A percentile compares a stretch with the other conserved stretches of the same genome.
These are phyloP conservation scores for Acanthamoeba rhysodes DNA, from an alignment of 208 protist species.

Conservation along the genomic window DNA sequence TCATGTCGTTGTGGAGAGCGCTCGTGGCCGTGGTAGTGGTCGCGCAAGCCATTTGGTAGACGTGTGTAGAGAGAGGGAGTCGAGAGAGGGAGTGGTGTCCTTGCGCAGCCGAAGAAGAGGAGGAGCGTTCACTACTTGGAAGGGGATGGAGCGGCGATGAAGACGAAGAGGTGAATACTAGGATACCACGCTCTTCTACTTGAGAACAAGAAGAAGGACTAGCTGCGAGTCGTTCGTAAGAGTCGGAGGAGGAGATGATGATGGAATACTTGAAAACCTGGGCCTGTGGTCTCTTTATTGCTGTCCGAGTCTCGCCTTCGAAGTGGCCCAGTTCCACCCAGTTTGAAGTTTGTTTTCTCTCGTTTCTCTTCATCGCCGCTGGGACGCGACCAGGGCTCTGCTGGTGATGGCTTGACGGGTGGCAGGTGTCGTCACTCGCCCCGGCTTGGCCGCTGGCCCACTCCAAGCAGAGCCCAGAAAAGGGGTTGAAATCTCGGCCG, in stretches of 20 bases:
- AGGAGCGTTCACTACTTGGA: background rate
- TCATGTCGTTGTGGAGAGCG: slow-evolving; percentile 4
- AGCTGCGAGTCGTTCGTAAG: background rate
- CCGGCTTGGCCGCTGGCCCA: background rate
- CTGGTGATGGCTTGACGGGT: too few species aligned
- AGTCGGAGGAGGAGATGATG: background rate
- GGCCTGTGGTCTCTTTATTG: background rate
- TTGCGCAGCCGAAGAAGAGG: background rate
- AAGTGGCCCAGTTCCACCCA: slow-evolving; percentile 9
- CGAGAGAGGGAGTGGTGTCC: background rate
- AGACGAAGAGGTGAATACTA: background rate
- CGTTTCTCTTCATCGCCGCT: background rate
- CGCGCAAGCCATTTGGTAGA: background rate
- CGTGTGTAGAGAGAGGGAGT: background rate
- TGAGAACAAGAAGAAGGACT: background rate
- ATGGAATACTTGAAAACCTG: background rate
- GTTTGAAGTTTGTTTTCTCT: slow-evolving; percentile 40
- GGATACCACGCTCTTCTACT: too few species aligned
- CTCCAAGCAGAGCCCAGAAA: background rate
- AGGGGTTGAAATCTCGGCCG: background rate
- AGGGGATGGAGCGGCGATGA: background rate
- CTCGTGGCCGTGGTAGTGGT: background rate
- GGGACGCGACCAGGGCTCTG: background rate
- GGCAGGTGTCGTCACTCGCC: background rate
- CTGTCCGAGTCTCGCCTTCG: background rate